Conservation (phyloP, 2,329 filamentous ascomycete genomes). For the Teratosphaeria destructans region DNA sequence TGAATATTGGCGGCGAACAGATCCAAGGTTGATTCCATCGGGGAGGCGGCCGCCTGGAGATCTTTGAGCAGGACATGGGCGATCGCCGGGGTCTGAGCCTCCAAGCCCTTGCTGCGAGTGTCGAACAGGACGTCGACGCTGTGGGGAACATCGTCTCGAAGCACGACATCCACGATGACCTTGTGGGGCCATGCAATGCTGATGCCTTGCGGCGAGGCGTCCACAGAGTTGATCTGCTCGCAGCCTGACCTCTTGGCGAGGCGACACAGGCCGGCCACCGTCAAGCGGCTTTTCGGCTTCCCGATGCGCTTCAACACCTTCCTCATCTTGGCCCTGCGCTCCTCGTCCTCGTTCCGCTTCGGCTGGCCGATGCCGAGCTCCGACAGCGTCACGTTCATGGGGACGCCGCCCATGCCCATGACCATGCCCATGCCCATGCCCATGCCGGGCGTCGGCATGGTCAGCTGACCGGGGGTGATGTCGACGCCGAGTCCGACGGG, state of each 20-base stretch:
- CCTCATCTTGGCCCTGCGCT: constrained; percentile 43
- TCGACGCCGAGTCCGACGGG: constrained; percentile 22
- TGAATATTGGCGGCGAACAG: constrained; percentile 63
- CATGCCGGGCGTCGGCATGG: constrained; percentile 18
- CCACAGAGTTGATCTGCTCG: neutral
- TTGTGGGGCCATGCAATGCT: constrained; percentile 25
- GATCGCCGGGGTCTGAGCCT: constrained; percentile 51
- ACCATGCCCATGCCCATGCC: constrained; percentile 2
- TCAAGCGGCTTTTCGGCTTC: constrained; percentile 58
- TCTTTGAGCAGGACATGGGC: constrained; percentile 56
- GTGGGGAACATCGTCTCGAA: constrained; percentile 27
- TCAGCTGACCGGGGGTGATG: constrained; percentile 31
- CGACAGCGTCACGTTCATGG: constrained; percentile 33
- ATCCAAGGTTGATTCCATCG: constrained; percentile 57
- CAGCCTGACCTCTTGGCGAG: constrained; percentile 41
- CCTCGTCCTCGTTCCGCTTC: constrained; percentile 41
- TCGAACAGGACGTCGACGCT: constrained; percentile 54
- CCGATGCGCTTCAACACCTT: constrained; percentile 57
- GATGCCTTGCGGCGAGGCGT: neutral
- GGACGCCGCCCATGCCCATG: constrained; percentile 24
- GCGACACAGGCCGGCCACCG: constrained; percentile 63
- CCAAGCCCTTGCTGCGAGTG: constrained; percentile 48
- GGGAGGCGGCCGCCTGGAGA: constrained; percentile 45
- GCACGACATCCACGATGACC: constrained; percentile 24
- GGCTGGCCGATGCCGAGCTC: constrained; percentile 31